Conservation (phyloP, 139 green algal species). For the Bryopsis sp. region DNA sequence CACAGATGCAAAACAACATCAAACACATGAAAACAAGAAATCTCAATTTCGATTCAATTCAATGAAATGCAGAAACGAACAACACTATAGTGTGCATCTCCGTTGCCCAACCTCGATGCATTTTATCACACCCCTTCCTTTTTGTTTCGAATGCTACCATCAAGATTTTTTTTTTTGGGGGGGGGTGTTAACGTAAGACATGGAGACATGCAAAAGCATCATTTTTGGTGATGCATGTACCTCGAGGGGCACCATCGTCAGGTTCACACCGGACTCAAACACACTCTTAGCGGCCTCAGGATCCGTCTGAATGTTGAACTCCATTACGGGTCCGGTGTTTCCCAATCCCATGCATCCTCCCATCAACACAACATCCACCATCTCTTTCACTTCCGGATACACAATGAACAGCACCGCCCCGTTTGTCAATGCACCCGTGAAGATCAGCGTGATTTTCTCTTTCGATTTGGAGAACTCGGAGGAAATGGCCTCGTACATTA, state of each 20-base stretch:
- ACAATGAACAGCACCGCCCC: constrained; percentile 74
- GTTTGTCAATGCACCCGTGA: constrained; percentile 86
- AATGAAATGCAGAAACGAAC: constrained; percentile 1
- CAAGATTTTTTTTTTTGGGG: too few relatives aligned
- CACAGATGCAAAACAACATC: neutral
- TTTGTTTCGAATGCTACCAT: too few relatives aligned
- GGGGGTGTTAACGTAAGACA: too few relatives aligned
- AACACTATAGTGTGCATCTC: neutral
- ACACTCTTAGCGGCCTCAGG: constrained; percentile 82
- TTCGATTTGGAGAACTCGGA: neutral
- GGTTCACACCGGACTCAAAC: constrained; percentile 54
- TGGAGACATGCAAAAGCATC: too few relatives aligned
- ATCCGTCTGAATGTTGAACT: constrained; percentile 76
- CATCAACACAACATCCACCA: constrained; percentile 76
- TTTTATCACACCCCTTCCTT: neutral
- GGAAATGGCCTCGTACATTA: constrained; percentile 61
- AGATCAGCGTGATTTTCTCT: constrained; percentile 45
- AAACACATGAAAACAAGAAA: neutral
- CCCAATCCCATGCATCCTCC: constrained; percentile 54
- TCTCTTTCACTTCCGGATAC: constrained; percentile 62
- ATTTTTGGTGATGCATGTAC: constrained; percentile 23
- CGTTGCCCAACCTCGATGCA: neutral
- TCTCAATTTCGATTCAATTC: neutral
- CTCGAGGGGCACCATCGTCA: constrained; percentile 93
- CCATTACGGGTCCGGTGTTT: constrained; percentile 55